Percentiles rank a stretch among this genome's conserved stretches.
phyloP scores from a whole-genome alignment of 306 rosid species.

The Arachis stenosperma region DNA sequence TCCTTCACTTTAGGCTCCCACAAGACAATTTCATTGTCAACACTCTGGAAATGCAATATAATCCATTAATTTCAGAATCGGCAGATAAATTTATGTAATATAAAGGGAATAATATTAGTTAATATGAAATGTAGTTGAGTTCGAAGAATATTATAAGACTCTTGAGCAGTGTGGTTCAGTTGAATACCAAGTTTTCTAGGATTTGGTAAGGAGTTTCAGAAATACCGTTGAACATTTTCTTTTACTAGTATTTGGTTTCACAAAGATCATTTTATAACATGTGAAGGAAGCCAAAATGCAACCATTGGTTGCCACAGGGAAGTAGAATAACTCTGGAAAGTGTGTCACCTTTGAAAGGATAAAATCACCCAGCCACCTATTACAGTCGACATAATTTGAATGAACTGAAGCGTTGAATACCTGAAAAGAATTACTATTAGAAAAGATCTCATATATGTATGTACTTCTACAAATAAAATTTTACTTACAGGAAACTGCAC shows the following conservation, averaged over 20 bases:
- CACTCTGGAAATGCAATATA: slow-evolving; percentile 65
- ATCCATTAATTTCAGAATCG: slow-evolving; percentile 30
- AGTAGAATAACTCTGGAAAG: slow-evolving; percentile 28
- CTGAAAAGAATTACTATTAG: slow-evolving; percentile 54
- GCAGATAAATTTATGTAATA: neutral
- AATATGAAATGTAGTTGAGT: neutral
- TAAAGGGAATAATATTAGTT: neutral
- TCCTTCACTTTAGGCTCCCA: slow-evolving; percentile 98
- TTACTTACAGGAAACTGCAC: slow-evolving; percentile 92
- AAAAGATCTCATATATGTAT: slow-evolving; percentile 28
- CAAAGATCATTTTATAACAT: slow-evolving; percentile 14
- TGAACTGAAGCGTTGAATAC: slow-evolving; percentile 80
- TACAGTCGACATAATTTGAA: slow-evolving; percentile 95
- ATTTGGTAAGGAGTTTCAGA: neutral
- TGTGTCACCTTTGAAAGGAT: slow-evolving; percentile 88
- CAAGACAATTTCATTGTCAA: slow-evolving; percentile 89
- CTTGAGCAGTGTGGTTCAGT: slow-evolving; percentile 10
- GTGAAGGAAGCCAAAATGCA: slow-evolving; percentile 22
- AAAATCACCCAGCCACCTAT: slow-evolving; percentile 97
- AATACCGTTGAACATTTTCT: neutral
- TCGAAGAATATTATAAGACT: neutral
- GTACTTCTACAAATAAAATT: slow-evolving; percentile 23
- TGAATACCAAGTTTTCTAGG: slow-evolving; percentile 6
- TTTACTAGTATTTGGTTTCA: neutral
- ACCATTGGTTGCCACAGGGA: neutral